A percentile compares a stretch with the other conserved stretches of the same genome.
Conservation (phyloP, 345 rosid species). For the Anacardium occidentale region DNA sequence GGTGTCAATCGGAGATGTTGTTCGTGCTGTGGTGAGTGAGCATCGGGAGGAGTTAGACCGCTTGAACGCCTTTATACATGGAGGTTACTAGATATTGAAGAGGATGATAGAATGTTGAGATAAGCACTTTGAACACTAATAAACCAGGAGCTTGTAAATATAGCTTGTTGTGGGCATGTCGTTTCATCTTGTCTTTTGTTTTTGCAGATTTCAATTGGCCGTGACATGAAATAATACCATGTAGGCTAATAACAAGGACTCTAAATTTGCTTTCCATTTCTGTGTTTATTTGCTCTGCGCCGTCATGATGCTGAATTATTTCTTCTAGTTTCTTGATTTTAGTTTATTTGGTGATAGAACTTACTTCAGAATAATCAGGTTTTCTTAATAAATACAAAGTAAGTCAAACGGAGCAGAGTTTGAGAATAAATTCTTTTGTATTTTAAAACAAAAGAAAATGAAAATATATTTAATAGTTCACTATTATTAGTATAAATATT, state of each 20-base stretch:
- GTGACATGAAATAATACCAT: constrained; percentile 12
- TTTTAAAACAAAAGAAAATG: no score
- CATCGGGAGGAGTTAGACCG: constrained; percentile 91
- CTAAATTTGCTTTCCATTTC: constrained; percentile 7
- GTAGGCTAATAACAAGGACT: constrained; percentile 1
- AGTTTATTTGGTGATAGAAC: not conserved
- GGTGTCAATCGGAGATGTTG: constrained; percentile 99
- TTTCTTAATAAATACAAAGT: no score
- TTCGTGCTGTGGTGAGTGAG: constrained; percentile 95
- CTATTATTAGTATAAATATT: no score
- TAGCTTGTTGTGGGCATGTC: constrained; percentile 13
- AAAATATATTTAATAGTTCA: no score
- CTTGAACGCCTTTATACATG: constrained; percentile 85
- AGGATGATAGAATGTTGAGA: constrained; percentile 20
- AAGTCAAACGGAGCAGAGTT: no score
- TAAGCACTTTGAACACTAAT: constrained; percentile 6
- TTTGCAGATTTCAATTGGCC: not conserved
- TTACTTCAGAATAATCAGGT: not conserved
- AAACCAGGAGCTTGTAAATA: constrained; percentile 30
- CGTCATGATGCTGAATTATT: not conserved
- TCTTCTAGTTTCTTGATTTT: not conserved
- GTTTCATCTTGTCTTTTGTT: constrained; percentile 6
- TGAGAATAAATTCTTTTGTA: no score
- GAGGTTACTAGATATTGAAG: constrained; percentile 73
- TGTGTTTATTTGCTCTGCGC: not conserved